Evolutionary conservation across 2,329 filamentous ascomycete genomes (phyloP).

Genomic region (Byssoonygena ceratinophila): DNA sequence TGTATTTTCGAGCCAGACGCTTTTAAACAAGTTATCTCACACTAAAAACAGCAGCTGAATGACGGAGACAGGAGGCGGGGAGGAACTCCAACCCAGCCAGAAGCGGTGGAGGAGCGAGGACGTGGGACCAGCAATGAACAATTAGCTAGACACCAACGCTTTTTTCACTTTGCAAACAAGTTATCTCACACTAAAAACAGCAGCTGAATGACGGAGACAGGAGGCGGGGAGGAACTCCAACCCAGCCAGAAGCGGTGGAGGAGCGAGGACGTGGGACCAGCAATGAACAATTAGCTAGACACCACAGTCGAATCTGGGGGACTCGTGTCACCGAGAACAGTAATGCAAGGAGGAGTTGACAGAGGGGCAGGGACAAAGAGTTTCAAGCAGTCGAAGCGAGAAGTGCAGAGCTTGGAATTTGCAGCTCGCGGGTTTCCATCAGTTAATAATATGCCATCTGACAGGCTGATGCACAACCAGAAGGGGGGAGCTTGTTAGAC

Average conservation of each 20-base stretch:
- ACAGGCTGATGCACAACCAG: background rate
- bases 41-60: background rate
- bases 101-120: slow-evolving; percentile 7
- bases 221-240: slow-evolving; percentile 11
- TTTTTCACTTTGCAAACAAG: background rate
- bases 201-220: slow-evolving; percentile 4
- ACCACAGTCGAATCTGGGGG: no score
- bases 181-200: background rate
- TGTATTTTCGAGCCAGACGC: background rate
- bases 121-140: slow-evolving; percentile 1
- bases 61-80: slow-evolving; percentile 11
- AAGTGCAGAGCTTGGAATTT: slow-evolving; percentile 5
- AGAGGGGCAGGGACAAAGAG: background rate
- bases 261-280: slow-evolving; percentile 1
- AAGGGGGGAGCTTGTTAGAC: slow-evolving; percentile 8
- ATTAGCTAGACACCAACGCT: no score
- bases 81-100: slow-evolving; percentile 8
- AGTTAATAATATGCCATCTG: no score
- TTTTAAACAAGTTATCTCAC: background rate
- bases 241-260: slow-evolving; percentile 9
- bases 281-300: slow-evolving; percentile 1
- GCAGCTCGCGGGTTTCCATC: slow-evolving; percentile 1
- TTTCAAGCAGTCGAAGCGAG: background rate
- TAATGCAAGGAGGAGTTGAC: background rate
- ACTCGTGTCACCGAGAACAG: slow-evolving; percentile 8